A percentile compares a stretch with the other conserved stretches of the same genome.
phyloP scores from a whole-genome alignment of 306 rosid species.

The Cicer pinnatifidum region DNA sequence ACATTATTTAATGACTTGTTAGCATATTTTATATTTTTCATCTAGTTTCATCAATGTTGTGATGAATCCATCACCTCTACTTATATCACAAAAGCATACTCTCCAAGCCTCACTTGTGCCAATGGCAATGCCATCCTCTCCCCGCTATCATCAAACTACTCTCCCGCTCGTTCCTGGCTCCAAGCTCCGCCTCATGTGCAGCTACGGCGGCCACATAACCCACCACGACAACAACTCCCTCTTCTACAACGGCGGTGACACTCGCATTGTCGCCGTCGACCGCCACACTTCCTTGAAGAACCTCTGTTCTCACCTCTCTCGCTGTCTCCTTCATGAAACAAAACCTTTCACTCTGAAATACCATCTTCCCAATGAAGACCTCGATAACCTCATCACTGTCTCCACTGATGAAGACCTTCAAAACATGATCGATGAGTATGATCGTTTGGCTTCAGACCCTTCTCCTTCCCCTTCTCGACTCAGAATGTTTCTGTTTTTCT shows the following conservation, averaged over 20 bases:
- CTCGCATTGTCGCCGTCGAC: conserved; percentile 74
- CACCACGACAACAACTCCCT: conserved; percentile 73
- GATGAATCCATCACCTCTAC: not conserved
- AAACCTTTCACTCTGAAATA: conserved; percentile 73
- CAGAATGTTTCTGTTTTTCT: conserved; percentile 63
- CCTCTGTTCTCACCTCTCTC: conserved; percentile 63
- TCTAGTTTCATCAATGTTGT: not conserved
- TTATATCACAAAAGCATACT: not conserved
- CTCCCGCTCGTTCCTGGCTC: conserved; percentile 60
- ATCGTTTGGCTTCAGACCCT: conserved; percentile 54
- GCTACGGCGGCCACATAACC: conserved; percentile 92
- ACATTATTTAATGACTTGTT: too few species aligned
- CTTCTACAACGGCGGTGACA: conserved; percentile 82
- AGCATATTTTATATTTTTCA: not conserved
- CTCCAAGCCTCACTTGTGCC: not conserved
- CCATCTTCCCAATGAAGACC: conserved; percentile 76
- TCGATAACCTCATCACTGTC: conserved; percentile 67
- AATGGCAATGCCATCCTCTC: not conserved
- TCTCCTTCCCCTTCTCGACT: conserved; percentile 45
- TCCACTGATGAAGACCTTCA: conserved; percentile 76
- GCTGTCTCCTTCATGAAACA: conserved; percentile 64
- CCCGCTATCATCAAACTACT: not conserved
- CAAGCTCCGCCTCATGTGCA: conserved; percentile 82
- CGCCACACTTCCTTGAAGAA: conserved; percentile 61
- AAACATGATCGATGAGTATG: conserved; percentile 79